Evolutionary conservation across 768 basidiomycete genomes (phyloP), one percentile per base, ranked within the genome.

Genomic region (Kwoniella sp.): DNA sequence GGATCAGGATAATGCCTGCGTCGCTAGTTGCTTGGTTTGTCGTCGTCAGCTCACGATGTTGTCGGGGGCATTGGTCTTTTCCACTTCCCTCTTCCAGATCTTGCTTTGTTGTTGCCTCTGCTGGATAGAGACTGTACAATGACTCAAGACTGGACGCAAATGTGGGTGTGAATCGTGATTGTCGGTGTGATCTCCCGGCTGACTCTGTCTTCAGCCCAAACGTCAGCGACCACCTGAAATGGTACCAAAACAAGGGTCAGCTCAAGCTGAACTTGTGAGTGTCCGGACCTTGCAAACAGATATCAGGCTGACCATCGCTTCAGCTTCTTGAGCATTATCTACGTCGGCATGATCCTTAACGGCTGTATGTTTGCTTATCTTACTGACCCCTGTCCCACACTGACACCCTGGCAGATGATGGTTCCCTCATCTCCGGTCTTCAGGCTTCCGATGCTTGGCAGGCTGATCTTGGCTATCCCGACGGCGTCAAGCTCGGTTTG

Each of bases 1-100:
- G 70, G 71, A 72, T 57, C 72, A 72, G 70, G 72, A 67, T 73
- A 72, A 73, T 71, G 63, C 72, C 70, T 73, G 74, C 74, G 74
- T 69, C 69, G 70, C 68, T 57, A 72, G 67, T 69, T 71, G 68
- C 59, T 59, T 47, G 40, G n/a, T 42, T 20, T 49, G 20, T 28
- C 33, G 44, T 42, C 23, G 55, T 48, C 46, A 53, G 68, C 68
- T 70, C 55, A 70, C 62, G 32, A 28, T 26, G 5, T 28, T 46
- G 26, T 47, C 15, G 37, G 37, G 37, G 37, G 23, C 15, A 5
- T 38, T 22, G 26, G 22, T 17, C 31, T 14, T 17, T 44, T 14
- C 44, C 32, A n/a, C 14, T 43, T 27, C 5, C 28, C 3, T 27
- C 5, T 43, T n/a, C 6, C 37, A 22, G 19, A 20, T 19, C n/a